These are phyloP conservation scores for Blastocystis sp. DNA, from an alignment of 352 stramenopile species.

Conservation along the genomic window DNA sequence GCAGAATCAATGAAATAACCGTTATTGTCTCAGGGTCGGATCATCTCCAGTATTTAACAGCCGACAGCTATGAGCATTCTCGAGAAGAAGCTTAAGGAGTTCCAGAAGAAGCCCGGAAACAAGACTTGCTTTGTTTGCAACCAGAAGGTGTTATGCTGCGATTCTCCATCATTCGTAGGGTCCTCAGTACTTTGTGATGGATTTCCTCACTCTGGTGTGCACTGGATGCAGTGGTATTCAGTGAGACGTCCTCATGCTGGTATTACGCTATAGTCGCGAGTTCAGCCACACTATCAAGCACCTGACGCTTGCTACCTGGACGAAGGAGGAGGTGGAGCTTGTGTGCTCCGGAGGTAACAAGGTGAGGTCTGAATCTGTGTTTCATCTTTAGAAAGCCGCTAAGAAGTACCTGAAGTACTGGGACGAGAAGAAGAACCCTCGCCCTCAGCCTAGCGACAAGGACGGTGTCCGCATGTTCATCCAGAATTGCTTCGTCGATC, in stretches of 20 bases:
- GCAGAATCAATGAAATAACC: conserved; percentile 14
- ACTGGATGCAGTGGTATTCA: conserved; percentile 59
- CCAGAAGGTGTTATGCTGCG: conserved; percentile 12
- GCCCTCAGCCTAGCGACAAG: conserved; percentile 56
- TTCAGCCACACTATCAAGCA: conserved; percentile 63
- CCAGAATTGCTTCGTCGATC: conserved; percentile 61
- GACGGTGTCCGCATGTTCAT: conserved; percentile 39
- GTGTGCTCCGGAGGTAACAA: conserved; percentile 51
- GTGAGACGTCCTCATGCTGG: background rate
- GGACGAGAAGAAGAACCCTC: conserved; percentile 62
- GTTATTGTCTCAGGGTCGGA: background rate
- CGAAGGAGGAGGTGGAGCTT: conserved; percentile 51
- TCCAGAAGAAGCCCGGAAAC: conserved; percentile 63
- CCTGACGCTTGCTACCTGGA: conserved; percentile 49
- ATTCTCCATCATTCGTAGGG: conserved; percentile 7
- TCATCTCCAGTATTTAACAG: background rate
- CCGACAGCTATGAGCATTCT: background rate
- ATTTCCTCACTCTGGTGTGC: conserved; percentile 64
- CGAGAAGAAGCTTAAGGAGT: conserved; percentile 59
- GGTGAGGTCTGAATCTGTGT: background rate
- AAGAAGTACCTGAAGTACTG: conserved; percentile 63
- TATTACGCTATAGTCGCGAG: conserved; percentile 23
- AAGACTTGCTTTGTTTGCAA: conserved; percentile 63
- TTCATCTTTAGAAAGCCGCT: conserved; percentile 49
- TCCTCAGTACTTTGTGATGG: conserved; percentile 65